Evolutionary conservation across 2,329 filamentous ascomycete genomes (phyloP).

Genomic region (Fusarium udum): DNA sequence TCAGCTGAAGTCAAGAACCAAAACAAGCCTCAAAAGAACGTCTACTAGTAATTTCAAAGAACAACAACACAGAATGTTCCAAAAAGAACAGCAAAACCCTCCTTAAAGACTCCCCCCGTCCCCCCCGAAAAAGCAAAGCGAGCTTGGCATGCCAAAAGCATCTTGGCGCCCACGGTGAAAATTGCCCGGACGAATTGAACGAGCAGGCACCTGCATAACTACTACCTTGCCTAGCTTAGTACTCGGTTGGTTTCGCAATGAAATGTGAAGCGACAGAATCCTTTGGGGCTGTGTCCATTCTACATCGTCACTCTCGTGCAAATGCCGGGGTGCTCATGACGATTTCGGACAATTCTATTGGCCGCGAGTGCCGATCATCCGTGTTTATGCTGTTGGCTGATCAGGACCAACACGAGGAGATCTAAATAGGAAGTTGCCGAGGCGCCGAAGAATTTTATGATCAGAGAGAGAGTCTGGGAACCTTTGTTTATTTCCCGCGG

Average conservation of each 20-base stretch:
- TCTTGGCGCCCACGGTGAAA: constrained; percentile 3
- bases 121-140: background rate
- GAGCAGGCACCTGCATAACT: background rate
- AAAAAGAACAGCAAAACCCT: background rate
- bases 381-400: background rate
- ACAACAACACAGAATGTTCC: background rate
- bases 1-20: background rate
- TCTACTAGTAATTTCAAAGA: background rate
- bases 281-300: background rate
- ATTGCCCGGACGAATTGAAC: background rate
- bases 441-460: background rate
- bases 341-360: background rate
- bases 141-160: constrained; percentile 6
- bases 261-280: background rate
- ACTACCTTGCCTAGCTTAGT: too few relatives aligned
- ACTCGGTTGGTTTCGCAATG: background rate
- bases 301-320: background rate
- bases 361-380: background rate
- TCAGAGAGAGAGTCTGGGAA: background rate
- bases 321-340: background rate
- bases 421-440: background rate
- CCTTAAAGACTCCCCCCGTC: background rate
- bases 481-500: background rate
- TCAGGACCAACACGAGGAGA: background rate
- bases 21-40: too few relatives aligned